A percentile compares a stretch with the other conserved stretches of the same genome.
phyloP scores from a whole-genome alignment of 2,329 filamentous ascomycete genomes.

The Aspergillus flavus region DNA sequence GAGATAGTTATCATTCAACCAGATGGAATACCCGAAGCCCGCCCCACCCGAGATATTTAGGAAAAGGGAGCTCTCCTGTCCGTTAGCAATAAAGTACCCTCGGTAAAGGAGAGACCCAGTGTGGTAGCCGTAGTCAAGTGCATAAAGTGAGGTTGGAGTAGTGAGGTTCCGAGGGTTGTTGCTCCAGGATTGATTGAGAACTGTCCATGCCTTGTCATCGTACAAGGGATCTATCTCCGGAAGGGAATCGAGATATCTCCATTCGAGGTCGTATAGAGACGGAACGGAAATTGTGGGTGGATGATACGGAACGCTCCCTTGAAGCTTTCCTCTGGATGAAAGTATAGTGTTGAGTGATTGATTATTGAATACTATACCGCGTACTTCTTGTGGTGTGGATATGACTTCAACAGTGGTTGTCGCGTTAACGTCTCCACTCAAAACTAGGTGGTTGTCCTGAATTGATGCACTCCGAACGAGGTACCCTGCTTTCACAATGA shows the following conservation, averaged over 20 bases:
- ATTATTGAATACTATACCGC: background rate
- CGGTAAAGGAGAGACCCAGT: constrained; percentile 31
- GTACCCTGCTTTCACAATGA: constrained; percentile 33
- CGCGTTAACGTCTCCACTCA: constrained; percentile 21
- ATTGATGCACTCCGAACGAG: constrained; percentile 25
- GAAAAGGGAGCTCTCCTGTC: constrained; percentile 24
- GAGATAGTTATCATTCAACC: constrained; percentile 29
- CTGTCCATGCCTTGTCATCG: constrained; percentile 17
- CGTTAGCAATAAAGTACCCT: constrained; percentile 30
- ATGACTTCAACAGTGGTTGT: constrained; percentile 23
- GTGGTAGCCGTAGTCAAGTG: constrained; percentile 35
- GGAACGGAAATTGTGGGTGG: constrained; percentile 13
- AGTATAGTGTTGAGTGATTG: background rate
- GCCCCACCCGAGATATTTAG: constrained; percentile 27
- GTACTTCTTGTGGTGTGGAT: constrained; percentile 7
- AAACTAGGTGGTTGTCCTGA: background rate
- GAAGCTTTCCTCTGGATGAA: constrained; percentile 8
- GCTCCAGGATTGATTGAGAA: constrained; percentile 3
- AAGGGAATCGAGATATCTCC: constrained; percentile 20
- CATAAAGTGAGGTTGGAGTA: constrained; percentile 30
- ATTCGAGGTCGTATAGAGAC: constrained; percentile 14
- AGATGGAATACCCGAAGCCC: constrained; percentile 31
- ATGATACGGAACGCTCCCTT: constrained; percentile 16
- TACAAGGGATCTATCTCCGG: constrained; percentile 18
- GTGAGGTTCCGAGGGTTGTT: constrained; percentile 16